Base-by-base conservation (phyloP, 2,329 filamentous ascomycete species). In the Cladosporium velox region DNA sequence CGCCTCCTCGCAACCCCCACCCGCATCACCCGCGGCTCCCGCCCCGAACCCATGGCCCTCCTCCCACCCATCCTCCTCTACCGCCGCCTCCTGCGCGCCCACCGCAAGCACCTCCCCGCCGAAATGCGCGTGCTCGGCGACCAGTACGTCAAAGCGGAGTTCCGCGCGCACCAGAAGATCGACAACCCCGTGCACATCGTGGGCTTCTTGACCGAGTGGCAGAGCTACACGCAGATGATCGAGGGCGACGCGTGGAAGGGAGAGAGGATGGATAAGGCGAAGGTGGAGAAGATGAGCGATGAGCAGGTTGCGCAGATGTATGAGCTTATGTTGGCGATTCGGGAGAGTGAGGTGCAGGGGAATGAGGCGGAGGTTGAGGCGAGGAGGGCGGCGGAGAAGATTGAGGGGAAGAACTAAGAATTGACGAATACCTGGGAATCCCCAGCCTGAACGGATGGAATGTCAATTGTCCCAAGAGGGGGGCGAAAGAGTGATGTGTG, bases 161-260 rank as follows among this genome's bases (percentile, higher is more conserved):
- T 98, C 72, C 86, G 92, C 67, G 90, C 91, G 0, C 95, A 98
- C 75, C 86, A 86, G 67, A 85, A 88, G 38, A 87, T 96, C 59
- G 94, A 98, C 67, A 98, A 98, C 74, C 93, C 95, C 0, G 87
- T 92, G 30, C 94, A 98, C 76, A 87, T 99, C 79, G 92, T 98
- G 73, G 95, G 94, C 1, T 99, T 99, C 78, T 84, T 99, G 72
- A 94, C 91, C 0, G 93, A 98, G 78, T 99, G 94, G 94, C 95
- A 99, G 78, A 81, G 92, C 62, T 99, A 98, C 76, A 93, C 93
- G 1, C 94, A 99, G 77, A 89, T 92, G 76, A 81, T 99, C 18
- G 94, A 98, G 75, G 94, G 93, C 0, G 90, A 96, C 63, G 78
- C 85, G 0, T 98, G 95, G 95, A 84, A 86, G 67, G 94, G 90